Evolutionary conservation across 2,329 filamentous ascomycete species (phyloP), one percentile per base, ranked within the genome.

Genomic region (Keithomyces neogunnii): DNA sequence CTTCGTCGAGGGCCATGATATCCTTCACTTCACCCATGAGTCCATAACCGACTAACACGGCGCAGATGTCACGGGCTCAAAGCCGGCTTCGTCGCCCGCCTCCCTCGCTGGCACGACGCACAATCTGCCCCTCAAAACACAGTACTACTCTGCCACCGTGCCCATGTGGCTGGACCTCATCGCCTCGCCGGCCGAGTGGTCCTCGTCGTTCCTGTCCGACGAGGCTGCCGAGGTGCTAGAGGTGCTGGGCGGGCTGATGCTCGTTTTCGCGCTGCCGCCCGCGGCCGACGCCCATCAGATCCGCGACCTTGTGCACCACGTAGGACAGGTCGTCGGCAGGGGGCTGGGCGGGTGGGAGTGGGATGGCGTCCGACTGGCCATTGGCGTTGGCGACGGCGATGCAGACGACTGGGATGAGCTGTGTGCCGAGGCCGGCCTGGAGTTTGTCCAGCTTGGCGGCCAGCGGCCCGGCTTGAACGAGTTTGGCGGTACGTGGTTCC

Each of bases 151-250:
- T 29, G 74, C 80, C 49, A 71, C 71, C 0, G 70, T 86, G 3
- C 81, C 83, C 43, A 72, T 86, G 57, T 87, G 84, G 84, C 72
- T 86, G n/a, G 84, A 87, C 60, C 71, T 84, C 45, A 72, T 84
- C 52, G 60, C 70, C 5, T 67, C 71, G 4, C 72, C 77, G 0
- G 50, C 61, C 3, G 74, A 78, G 36, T 86, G 83, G 83, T 70
- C 78, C 0, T 63, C 63, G 2, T 76, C 78, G 0, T 86, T 86
- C 58, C 72, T 85, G 1, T 74, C 76, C 0, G 65, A 73, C 0
- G 83, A 85, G 60, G 84, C 84, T 0, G 70, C 69, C 51, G 82
- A 85, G 62, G 84, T 87, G 0, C 74, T 85, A 3, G 60, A 61
- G 0, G 82, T 78, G 1, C 68, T 87, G 7, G 84, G 82, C 19